These are phyloP conservation scores for Cylindrotheca fusiformis DNA, from an alignment of 108 stramenopile species.

Conservation along the genomic window DNA sequence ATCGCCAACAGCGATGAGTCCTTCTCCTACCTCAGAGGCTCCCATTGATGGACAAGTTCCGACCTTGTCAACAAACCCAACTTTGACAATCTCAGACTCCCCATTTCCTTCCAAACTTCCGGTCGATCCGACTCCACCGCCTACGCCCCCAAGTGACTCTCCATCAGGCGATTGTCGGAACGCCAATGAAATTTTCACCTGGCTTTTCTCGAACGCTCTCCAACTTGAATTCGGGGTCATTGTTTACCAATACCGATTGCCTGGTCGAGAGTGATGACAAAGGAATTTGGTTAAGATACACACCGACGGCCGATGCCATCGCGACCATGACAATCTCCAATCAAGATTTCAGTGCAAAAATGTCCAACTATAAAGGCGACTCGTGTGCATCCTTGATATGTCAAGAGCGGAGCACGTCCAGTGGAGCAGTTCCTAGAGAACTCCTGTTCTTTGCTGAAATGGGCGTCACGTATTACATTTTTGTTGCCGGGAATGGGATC, in stretches of 20 bases:
- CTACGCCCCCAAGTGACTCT: neutral
- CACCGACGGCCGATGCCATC: neutral
- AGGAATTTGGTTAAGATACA: neutral
- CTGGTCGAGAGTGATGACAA: neutral
- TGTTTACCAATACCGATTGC: neutral
- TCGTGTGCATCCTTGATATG: neutral
- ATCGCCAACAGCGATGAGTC: neutral
- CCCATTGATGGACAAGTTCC: no score
- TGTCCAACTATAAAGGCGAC: neutral
- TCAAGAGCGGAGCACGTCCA: neutral
- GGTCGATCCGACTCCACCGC: no score
- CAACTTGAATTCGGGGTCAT: neutral
- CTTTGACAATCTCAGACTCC: no score
- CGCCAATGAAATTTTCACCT: neutral
- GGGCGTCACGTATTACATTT: neutral
- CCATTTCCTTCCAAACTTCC: no score
- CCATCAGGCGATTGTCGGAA: neutral
- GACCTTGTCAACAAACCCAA: no score
- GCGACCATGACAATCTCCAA: neutral
- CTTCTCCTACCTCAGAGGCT: no score
- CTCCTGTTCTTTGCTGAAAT: neutral
- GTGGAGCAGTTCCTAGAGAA: neutral
- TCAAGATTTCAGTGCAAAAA: neutral
- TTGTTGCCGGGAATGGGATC: neutral
- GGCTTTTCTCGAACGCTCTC: neutral